Base-by-base conservation (phyloP, 495 filamentous ascomycete genomes). In the Articulospora tetracladia region DNA sequence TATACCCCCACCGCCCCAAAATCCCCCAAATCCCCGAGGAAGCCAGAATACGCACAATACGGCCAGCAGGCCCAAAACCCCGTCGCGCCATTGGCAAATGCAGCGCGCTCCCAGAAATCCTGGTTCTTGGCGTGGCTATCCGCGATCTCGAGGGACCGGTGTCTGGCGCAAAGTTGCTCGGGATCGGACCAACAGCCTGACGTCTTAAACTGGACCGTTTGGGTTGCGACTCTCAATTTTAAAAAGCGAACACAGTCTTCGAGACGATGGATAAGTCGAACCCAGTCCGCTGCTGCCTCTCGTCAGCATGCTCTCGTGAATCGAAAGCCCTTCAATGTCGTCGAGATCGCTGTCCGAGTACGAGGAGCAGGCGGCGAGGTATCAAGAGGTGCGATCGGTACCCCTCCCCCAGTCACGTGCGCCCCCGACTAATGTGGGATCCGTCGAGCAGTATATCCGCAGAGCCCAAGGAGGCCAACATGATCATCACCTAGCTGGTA, bases 331-430 rank as follows among this genome's bases (percentile, higher is more conserved):
- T 44, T 44, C 39, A 44, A 44, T 44, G 39, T 44, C 39, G 39
- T 44, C 39, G 39, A 44, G 39, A 44, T 55, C 60, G 57, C 26
- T 51, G 39, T 50, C 32, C 20, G 56, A 57, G 23, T 23, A 65
- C 36, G 44, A 57, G 20, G 23, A 26, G 52, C 62, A 65, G 52
- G 28, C 47, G 41, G 58, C 56, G 52, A 52, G 46, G 47, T 46
- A 61, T 13, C 20, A 41, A 44, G 28, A 60, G 57, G 62, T 65
- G 30, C 24, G 39, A 19, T 44, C 11, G 39, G 39, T 12, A n/a
- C 17, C 17, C 4, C 39, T 12, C 39, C 39, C n/a, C 10, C 39
- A 19, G 39, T 44, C 39, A 44, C 39, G 39, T 44, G 39, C 30
- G 3, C 10, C 39, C 11, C 39, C n/a, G n/a, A 17, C 39, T 44